Conservation (phyloP, 257 asterid genomes). For the Nicotiana sylvestris region DNA sequence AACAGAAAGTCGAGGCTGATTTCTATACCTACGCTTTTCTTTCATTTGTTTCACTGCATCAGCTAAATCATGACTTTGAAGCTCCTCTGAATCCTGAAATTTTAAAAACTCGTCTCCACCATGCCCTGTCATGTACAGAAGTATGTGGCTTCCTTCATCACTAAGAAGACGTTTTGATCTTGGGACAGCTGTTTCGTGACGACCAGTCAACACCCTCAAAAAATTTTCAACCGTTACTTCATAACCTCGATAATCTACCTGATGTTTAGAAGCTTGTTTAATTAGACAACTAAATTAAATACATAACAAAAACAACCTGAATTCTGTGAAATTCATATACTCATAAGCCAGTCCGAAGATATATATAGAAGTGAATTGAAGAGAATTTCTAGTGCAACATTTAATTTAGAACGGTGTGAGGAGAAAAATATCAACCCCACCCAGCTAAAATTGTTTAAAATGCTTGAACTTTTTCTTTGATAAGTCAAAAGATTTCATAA, state of each 20-base stretch:
- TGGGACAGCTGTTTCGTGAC: slow-evolving; percentile 91
- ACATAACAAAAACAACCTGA: background rate
- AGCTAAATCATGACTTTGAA: slow-evolving; percentile 96
- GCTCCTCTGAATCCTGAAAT: slow-evolving; percentile 97
- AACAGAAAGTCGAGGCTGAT: background rate
- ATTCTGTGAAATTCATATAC: background rate
- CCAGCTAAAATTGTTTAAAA: background rate
- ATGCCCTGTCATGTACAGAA: slow-evolving; percentile 96
- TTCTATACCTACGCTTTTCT: slow-evolving; percentile 76
- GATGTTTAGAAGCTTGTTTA: slow-evolving; percentile 26
- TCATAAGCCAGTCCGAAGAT: background rate
- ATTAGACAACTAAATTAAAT: slow-evolving; percentile 17
- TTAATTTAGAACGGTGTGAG: background rate
- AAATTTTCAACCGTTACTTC: slow-evolving; percentile 96
- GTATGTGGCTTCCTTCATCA: slow-evolving; percentile 98
- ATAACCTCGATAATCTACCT: slow-evolving; percentile 98
- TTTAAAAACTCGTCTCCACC: slow-evolving; percentile 99
- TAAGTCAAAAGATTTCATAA: background rate
- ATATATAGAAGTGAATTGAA: background rate
- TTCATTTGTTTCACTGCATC: slow-evolving; percentile 99
- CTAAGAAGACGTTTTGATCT: slow-evolving; percentile 96
- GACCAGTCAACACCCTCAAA: slow-evolving; percentile 80
- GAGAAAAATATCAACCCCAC: background rate
- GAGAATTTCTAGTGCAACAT: background rate
- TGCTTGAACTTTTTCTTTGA: background rate